Percentiles rank a stretch among this genome's conserved stretches.
Conservation (phyloP, 371 early-diverging fungal genomes). For the Haplosporangium sp. region DNA sequence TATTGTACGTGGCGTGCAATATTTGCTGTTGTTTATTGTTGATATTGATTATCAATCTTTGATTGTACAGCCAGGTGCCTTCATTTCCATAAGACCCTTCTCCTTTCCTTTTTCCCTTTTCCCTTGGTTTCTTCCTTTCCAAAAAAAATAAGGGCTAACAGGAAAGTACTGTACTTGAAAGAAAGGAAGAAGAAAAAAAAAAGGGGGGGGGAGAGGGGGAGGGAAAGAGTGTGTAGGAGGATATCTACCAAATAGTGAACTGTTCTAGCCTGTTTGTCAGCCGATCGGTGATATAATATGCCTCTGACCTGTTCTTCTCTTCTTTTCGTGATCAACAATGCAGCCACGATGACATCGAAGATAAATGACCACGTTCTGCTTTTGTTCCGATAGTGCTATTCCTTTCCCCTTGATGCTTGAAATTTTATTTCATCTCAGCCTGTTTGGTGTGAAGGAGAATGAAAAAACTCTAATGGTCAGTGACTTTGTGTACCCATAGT, state of each 20-base stretch:
- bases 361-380: neutral
- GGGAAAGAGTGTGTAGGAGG: too few relatives aligned
- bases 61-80: too few relatives aligned
- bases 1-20: neutral
- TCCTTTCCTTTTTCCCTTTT: too few relatives aligned
- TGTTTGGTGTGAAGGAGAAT: neutral
- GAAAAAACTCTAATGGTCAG: neutral
- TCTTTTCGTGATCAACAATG: neutral
- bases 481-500: neutral
- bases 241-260: neutral
- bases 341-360: neutral
- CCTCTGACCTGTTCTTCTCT: neutral
- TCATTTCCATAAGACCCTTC: too few relatives aligned
- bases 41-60: too few relatives aligned
- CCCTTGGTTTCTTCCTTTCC: neutral
- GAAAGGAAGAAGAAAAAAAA: neutral
- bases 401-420: neutral
- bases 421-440: neutral
- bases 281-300: slow-evolving; percentile 2
- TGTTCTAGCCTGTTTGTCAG: slow-evolving; percentile 3
- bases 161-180: neutral
- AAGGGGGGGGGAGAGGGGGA: neutral
- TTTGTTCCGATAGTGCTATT: neutral
- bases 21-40: neutral
- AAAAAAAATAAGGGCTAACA: neutral